phyloP scores from a whole-genome alignment of 805 yeast species.

The Suhomyces xylopsoci region DNA sequence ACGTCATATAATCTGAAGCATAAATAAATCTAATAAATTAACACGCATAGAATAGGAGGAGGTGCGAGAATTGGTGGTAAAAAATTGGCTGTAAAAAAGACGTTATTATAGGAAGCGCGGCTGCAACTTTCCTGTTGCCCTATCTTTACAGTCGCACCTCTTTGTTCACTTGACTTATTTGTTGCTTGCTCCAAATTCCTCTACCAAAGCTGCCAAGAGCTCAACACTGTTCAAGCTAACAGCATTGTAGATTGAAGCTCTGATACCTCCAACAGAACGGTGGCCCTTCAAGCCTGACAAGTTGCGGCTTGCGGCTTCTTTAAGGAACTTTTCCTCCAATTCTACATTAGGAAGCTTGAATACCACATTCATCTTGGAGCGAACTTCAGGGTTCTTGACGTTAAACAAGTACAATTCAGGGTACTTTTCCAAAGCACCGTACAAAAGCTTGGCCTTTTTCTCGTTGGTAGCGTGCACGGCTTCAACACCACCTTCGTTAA shows the following conservation, averaged over 20 bases:
- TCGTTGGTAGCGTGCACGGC: conserved; percentile 56
- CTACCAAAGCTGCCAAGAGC: conserved; percentile 53
- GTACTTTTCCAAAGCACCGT: conserved; percentile 60
- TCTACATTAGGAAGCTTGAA: conserved; percentile 69
- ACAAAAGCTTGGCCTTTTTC: conserved; percentile 61
- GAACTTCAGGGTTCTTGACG: conserved; percentile 51
- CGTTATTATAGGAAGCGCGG: neutral
- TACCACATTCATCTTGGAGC: conserved; percentile 92
- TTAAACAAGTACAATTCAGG: conserved; percentile 66
- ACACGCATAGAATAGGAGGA: neutral
- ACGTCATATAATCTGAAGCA: neutral
- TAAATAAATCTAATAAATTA: too few species aligned
- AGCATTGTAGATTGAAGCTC: conserved; percentile 92
- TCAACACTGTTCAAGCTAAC: conserved; percentile 61
- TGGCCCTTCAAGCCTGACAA: conserved; percentile 90
- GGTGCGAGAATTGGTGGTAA: neutral
- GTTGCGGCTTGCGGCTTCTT: conserved; percentile 56
- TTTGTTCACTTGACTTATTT: neutral
- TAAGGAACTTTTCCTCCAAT: conserved; percentile 65
- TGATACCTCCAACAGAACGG: conserved; percentile 94
- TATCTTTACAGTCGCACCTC: neutral
- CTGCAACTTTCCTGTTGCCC: neutral
- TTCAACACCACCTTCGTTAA: conserved; percentile 69
- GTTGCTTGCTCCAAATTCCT: conserved; percentile 51
- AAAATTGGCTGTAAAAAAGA: neutral